phyloP scores from a whole-genome alignment of 2,329 filamentous ascomycete genomes.

The Aphanoascus verrucosus region DNA sequence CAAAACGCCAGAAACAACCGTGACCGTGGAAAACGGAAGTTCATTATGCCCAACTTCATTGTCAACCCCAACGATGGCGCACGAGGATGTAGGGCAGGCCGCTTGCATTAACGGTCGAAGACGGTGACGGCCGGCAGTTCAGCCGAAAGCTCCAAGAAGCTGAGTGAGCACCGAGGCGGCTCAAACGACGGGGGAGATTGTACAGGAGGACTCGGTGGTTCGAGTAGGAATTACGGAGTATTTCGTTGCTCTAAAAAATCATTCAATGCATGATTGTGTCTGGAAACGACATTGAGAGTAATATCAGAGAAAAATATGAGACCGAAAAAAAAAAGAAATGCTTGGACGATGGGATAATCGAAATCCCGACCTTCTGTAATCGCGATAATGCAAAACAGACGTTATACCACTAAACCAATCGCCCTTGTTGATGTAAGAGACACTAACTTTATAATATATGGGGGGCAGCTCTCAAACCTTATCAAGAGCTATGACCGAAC shows the following conservation, averaged over 20 bases:
- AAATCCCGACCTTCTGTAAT: conserved; percentile 17
- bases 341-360: conserved; percentile 17
- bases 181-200: neutral
- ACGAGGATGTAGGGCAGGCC: neutral
- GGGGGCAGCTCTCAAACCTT: neutral
- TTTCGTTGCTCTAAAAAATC: too few species aligned
- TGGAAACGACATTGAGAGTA: neutral
- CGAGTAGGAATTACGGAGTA: too few species aligned
- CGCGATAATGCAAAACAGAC: conserved; percentile 16
- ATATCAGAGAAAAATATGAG: conserved; percentile 5
- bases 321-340: conserved; percentile 8
- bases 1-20: conserved; percentile 25
- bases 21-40: conserved; percentile 1
- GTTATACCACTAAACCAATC: conserved; percentile 16
- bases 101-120: neutral
- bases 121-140: conserved; percentile 10
- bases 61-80: neutral
- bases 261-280: neutral
- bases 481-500: neutral
- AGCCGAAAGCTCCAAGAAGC: neutral
- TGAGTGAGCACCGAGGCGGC: neutral
- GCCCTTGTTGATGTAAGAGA: conserved; percentile 6
- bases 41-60: conserved; percentile 14
- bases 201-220: neutral
- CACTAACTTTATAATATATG: neutral